phyloP scores from a whole-genome alignment of 2,329 filamentous ascomycete genomes.

The Cryphonectria carpinicola region DNA sequence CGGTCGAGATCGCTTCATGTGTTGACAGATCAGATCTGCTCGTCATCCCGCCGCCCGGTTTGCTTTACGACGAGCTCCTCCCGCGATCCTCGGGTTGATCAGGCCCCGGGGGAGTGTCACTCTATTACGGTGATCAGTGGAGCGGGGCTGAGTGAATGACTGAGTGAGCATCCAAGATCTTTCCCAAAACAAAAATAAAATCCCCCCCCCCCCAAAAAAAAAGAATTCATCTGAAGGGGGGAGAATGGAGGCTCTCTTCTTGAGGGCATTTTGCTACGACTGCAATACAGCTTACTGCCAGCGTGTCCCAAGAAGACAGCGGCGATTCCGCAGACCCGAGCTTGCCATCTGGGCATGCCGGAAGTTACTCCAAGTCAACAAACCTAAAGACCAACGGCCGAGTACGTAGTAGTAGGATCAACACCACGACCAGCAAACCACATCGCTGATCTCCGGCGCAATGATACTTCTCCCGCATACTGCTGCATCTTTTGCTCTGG shows the following conservation, averaged over 20 bases:
- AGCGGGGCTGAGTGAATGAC: not conserved
- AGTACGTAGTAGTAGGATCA: not conserved
- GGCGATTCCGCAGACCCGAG: not conserved
- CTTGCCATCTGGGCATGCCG: not conserved
- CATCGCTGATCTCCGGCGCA: constrained; percentile 1
- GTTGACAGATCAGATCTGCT: constrained; percentile 4
- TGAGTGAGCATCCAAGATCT: not conserved
- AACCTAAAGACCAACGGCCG: not conserved
- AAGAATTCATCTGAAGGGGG: not conserved
- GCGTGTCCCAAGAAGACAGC: not conserved
- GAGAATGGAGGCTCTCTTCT: not conserved
- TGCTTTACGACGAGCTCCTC: not conserved
- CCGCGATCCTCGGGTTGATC: not conserved
- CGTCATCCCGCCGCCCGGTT: not conserved
- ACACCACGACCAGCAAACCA: not conserved
- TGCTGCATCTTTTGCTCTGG: not conserved
- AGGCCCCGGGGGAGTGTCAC: not conserved
- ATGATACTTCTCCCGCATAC: not conserved
- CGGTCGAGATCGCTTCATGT: not conserved
- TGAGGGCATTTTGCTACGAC: not conserved
- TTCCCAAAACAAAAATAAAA: too few relatives aligned
- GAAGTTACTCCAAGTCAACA: not conserved
- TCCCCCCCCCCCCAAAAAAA: too few relatives aligned
- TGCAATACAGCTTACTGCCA: not conserved
- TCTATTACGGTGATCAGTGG: not conserved